Evolutionary conservation across 768 basidiomycete species (phyloP).

Genomic region (Lactarius hatsudake): DNA sequence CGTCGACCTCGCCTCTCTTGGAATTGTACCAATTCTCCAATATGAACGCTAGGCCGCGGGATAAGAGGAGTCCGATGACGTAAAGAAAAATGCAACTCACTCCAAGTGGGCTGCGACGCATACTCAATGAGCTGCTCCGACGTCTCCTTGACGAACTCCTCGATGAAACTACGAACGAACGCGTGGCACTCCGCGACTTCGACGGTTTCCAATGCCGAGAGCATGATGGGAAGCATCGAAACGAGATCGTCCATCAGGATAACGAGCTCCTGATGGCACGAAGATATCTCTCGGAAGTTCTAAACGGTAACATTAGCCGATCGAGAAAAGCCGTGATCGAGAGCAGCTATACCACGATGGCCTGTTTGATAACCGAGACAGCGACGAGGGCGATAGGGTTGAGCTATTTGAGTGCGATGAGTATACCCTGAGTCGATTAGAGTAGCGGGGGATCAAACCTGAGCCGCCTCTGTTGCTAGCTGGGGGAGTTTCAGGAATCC

Average conservation of each 20-base stretch:
- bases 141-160: background rate
- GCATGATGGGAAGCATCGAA: background rate
- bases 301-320: background rate
- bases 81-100: background rate
- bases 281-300: background rate
- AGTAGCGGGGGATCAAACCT: background rate
- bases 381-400: background rate
- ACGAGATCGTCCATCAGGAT: background rate
- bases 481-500: background rate
- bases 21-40: background rate
- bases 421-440: background rate
- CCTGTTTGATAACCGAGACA: background rate
- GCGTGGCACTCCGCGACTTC: background rate
- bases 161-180: no score
- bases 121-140: background rate
- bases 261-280: background rate
- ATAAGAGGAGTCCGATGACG: background rate
- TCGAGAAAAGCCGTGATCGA: background rate
- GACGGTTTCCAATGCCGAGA: background rate
- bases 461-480: background rate
- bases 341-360: background rate
- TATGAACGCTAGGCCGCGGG: background rate
- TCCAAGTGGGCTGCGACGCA: background rate
- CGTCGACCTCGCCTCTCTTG: background rate
- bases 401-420: background rate